phyloP scores from a whole-genome alignment of 768 basidiomycete genomes.

The Auricularia sp. region DNA sequence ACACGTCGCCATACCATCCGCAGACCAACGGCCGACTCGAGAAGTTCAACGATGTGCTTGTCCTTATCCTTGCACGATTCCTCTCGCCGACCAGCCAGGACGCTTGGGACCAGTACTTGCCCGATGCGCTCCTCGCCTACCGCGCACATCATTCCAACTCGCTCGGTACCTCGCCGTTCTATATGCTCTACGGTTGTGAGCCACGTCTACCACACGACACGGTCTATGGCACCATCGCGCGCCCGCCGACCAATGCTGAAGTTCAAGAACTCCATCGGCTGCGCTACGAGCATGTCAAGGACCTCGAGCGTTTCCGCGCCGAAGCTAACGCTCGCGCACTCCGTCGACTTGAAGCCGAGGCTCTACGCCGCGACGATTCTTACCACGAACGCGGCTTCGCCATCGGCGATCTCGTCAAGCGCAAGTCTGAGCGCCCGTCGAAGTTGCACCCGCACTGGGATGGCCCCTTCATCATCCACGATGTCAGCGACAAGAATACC shows the following conservation, averaged over 20 bases:
- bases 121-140: slow-evolving; percentile 14
- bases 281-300: slow-evolving; percentile 13
- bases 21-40: background rate
- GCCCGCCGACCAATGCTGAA: slow-evolving; percentile 14
- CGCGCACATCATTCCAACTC: slow-evolving; percentile 10
- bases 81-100: slow-evolving; percentile 4
- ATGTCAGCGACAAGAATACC: slow-evolving; percentile 12
- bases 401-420: slow-evolving; percentile 15
- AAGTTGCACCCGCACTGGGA: slow-evolving; percentile 18
- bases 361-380: slow-evolving; percentile 9
- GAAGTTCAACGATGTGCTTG: background rate
- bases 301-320: slow-evolving; percentile 11
- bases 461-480: slow-evolving; percentile 12
- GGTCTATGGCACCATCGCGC: slow-evolving; percentile 8
- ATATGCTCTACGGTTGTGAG: slow-evolving; percentile 12
- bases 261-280: slow-evolving; percentile 11
- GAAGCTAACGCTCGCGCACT: slow-evolving; percentile 13
- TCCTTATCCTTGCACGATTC: slow-evolving; percentile 11
- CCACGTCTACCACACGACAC: slow-evolving; percentile 12
- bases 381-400: slow-evolving; percentile 12
- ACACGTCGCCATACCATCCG: slow-evolving; percentile 9
- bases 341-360: slow-evolving; percentile 11
- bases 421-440: slow-evolving; percentile 9
- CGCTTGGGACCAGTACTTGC: slow-evolving; percentile 14
- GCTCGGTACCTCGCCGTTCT: slow-evolving; percentile 11